Evolutionary conservation across 257 asterid genomes (phyloP).

Genomic region (Fraxinus quadrangulata): DNA sequence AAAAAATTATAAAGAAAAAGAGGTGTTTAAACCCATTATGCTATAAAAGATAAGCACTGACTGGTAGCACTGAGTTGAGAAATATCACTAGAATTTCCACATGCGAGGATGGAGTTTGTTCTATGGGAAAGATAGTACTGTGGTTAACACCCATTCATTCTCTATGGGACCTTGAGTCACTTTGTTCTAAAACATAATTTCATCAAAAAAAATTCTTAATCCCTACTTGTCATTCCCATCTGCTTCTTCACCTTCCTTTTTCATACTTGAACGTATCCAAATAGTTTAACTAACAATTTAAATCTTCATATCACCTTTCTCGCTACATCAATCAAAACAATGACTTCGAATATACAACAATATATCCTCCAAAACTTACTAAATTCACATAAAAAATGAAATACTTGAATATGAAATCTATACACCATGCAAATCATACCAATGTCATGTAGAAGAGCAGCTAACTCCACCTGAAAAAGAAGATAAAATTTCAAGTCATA

Average conservation of each 20-base stretch:
- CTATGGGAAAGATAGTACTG: neutral
- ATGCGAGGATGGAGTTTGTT: neutral
- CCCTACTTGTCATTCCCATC: neutral
- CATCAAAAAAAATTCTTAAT: neutral
- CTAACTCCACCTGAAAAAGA: slow-evolving; percentile 78
- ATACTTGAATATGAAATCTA: neutral
- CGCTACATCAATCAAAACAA: neutral
- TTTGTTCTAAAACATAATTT: neutral
- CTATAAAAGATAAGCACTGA: neutral
- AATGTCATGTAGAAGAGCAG: slow-evolving; percentile 94
- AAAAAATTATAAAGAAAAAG: neutral
- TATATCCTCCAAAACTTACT: neutral
- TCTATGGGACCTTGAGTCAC: neutral
- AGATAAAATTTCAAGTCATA: slow-evolving; percentile 23
- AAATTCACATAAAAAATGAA: neutral
- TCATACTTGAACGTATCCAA: neutral
- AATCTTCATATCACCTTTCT: neutral
- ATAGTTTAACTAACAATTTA: neutral
- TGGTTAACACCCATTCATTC: neutral
- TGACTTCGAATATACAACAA: neutral
- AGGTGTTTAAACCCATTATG: neutral
- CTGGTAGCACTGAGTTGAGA: neutral
- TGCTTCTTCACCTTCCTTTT: neutral
- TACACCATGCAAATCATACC: slow-evolving; percentile 40
- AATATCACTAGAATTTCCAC: slow-evolving; percentile 11